These are phyloP conservation scores for Sutorius australiensis DNA, from an alignment of 768 basidiomycete genomes.

Conservation along the genomic window DNA sequence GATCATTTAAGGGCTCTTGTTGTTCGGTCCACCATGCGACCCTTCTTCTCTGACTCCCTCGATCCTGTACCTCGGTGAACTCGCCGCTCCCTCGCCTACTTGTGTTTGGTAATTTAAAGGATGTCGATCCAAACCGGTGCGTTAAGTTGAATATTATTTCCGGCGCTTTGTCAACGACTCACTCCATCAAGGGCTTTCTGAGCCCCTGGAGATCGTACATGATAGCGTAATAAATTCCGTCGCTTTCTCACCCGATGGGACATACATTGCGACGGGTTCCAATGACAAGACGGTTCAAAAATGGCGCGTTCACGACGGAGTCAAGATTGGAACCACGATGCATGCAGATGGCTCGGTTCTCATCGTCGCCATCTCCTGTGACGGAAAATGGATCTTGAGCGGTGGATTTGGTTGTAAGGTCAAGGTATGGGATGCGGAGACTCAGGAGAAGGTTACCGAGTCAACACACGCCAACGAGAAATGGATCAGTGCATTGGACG, in stretches of 20 bases:
- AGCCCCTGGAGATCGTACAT: slow-evolving; percentile 8
- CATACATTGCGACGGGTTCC: slow-evolving; percentile 11
- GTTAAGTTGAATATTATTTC: background rate
- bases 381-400: slow-evolving; percentile 15
- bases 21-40: background rate
- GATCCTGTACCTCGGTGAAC: background rate
- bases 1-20: background rate
- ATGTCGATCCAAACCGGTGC: slow-evolving; percentile 5
- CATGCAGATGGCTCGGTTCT: slow-evolving; percentile 3
- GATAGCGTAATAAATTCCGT: slow-evolving; percentile 6
- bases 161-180: background rate
- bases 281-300: slow-evolving; percentile 10
- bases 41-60: background rate
- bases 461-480: background rate
- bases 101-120: background rate
- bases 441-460: background rate
- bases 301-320: slow-evolving; percentile 9
- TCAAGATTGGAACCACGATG: slow-evolving; percentile 9
- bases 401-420: slow-evolving; percentile 9
- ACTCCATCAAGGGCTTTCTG: background rate
- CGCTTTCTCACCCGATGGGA: slow-evolving; percentile 15
- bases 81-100: background rate
- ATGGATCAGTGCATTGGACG: slow-evolving; percentile 9
- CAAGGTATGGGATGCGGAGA: slow-evolving; percentile 12
- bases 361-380: slow-evolving; percentile 10